Evolutionary conservation across 2,329 filamentous ascomycete genomes (phyloP).

Genomic region (Dothistroma pini): DNA sequence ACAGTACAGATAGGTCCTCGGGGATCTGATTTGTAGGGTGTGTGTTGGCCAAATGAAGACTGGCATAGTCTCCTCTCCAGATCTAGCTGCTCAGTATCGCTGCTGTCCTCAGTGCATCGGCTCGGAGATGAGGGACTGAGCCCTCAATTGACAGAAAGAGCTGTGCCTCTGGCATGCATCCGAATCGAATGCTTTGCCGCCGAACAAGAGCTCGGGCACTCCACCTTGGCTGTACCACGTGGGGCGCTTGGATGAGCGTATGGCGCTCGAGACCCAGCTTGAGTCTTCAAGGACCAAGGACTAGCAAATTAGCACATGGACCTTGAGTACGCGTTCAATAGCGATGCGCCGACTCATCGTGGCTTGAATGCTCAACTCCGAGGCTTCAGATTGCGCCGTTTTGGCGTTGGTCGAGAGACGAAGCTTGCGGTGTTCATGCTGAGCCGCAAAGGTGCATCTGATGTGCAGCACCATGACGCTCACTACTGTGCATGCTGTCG

Average conservation of each 20-base stretch:
- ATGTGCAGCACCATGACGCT: not conserved
- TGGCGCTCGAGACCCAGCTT: not conserved
- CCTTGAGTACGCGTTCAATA: not conserved
- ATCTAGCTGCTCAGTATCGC: not conserved
- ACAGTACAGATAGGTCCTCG: not conserved
- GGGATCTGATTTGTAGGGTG: not conserved
- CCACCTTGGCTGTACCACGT: not conserved
- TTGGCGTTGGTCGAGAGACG: not conserved
- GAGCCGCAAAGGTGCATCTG: not conserved
- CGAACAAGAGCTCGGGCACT: constrained; percentile 4
- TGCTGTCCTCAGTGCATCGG: not conserved
- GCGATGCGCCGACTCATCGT: not conserved
- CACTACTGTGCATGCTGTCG: no score
- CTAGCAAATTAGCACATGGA: not conserved
- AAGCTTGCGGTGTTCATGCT: not conserved
- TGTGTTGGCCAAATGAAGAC: not conserved
- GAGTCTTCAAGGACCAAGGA: not conserved
- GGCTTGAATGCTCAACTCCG: not conserved
- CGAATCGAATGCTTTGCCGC: constrained; percentile 8
- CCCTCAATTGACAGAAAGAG: not conserved
- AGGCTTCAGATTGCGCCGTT: not conserved
- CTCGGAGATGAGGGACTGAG: not conserved
- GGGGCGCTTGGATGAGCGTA: not conserved
- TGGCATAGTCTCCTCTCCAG: not conserved
- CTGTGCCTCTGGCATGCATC: constrained; percentile 7